These are phyloP conservation scores for Fistulifera pelliculosa DNA, from an alignment of 108 stramenopile species.

Conservation along the genomic window DNA sequence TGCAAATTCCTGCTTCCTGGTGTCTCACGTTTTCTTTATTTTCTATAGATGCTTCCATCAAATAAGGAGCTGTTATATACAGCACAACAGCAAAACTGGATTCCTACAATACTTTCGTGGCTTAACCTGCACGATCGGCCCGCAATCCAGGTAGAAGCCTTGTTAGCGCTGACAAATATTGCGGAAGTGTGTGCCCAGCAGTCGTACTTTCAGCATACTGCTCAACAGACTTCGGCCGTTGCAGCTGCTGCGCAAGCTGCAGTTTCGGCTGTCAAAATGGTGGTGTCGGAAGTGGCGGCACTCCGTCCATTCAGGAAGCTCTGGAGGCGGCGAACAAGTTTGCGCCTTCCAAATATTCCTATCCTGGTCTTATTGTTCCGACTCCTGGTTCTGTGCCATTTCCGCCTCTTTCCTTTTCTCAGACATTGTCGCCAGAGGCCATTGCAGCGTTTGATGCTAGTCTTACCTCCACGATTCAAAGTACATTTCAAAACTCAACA, in stretches of 20 bases:
- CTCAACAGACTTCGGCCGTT: conserved; percentile 26
- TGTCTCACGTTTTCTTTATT: conserved; percentile 3
- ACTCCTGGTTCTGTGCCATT: conserved; percentile 41
- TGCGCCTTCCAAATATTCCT: conserved; percentile 22
- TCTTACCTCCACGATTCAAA: conserved; percentile 22
- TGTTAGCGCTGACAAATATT: conserved; percentile 52
- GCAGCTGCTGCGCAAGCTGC: conserved; percentile 42
- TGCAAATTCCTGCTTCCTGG: neutral
- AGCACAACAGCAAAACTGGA: conserved; percentile 65
- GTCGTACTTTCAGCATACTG: conserved; percentile 36
- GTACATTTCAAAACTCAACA: neutral
- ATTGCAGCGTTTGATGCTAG: conserved; percentile 50
- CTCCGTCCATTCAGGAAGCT: conserved; percentile 12
- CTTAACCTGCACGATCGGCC: conserved; percentile 61
- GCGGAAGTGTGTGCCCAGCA: conserved; percentile 56
- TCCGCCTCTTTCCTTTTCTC: conserved; percentile 46
- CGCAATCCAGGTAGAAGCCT: conserved; percentile 64
- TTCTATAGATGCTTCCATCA: conserved; percentile 29
- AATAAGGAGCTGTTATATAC: conserved; percentile 55
- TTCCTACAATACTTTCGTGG: conserved; percentile 67
- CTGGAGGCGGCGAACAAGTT: conserved; percentile 12
- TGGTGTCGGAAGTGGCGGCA: neutral
- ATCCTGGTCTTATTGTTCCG: conserved; percentile 29
- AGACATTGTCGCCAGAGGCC: conserved; percentile 43
- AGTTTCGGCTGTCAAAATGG: conserved; percentile 25